These are phyloP conservation scores for Chlamydomonas applanata DNA, from an alignment of 139 green algal species.

Conservation along the genomic window DNA sequence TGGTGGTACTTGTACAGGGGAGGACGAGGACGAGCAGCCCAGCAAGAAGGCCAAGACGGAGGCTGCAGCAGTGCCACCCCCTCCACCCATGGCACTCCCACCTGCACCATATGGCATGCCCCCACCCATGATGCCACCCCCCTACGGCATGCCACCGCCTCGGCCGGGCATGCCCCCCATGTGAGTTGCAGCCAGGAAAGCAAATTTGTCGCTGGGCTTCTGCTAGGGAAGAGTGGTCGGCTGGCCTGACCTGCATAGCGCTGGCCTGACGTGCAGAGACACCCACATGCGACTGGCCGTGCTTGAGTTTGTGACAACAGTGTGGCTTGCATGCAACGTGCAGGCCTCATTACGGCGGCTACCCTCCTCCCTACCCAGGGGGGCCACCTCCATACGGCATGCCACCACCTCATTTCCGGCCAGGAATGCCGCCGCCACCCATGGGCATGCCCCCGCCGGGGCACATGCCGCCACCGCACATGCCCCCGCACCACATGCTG, in stretches of 20 bases:
- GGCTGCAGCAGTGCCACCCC: slow-evolving; percentile 10
- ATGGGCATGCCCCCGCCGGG: neutral
- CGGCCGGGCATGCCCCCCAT: neutral
- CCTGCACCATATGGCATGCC: neutral
- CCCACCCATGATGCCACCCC: slow-evolving; percentile 4
- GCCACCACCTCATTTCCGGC: neutral
- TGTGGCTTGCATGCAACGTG: too few relatives aligned
- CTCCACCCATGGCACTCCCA: neutral
- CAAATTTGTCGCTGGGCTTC: too few relatives aligned
- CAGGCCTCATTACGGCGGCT: too few relatives aligned
- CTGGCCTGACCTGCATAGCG: too few relatives aligned
- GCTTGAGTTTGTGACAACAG: too few relatives aligned
- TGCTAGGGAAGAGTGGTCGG: too few relatives aligned
- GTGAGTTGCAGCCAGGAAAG: too few relatives aligned
- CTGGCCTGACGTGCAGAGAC: too few relatives aligned
- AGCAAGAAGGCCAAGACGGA: slow-evolving; percentile 16
- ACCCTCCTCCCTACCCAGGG: neutral
- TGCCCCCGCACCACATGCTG: neutral
- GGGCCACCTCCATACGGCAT: neutral
- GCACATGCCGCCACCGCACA: neutral
- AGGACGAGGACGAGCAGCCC: slow-evolving; percentile 12
- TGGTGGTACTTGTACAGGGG: neutral
- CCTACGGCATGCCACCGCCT: neutral
- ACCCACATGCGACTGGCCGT: too few relatives aligned
- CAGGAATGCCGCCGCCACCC: too few relatives aligned